Evolutionary conservation across 352 stramenopile species (phyloP), one percentile per base, ranked within the genome.

Genomic region (Phytophthora uliginosa): DNA sequence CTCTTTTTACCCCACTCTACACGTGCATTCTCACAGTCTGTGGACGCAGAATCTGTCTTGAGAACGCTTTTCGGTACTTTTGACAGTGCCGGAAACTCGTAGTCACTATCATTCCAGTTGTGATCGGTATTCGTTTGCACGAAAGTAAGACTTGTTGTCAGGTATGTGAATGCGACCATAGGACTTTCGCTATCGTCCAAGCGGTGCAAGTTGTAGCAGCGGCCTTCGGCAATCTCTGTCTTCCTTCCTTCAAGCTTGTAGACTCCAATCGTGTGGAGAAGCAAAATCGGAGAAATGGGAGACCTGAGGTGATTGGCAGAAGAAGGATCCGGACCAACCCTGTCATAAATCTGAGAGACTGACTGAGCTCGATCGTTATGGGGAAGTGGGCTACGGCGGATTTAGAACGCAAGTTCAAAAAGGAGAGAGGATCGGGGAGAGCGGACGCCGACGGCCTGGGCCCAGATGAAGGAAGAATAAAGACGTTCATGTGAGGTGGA

Each of bases 1-100:
- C 59, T 69, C 20, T 69, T 63, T 10, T 69, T 69, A 18, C 45
- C 63, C 42, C 63, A 69, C 33, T 69, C 40, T 3, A 69, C 38
- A 12, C 54, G 63, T 6, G 20, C 63, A 36, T 69, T 63, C 17
- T 63, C 40, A 26, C 63, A 63, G 4, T 53, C 54, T 6, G 63
- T 63, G 6, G 33, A 22, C 5, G 31, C 4, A 6, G 45, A 9
- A 0, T 50, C 7, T 5, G 63, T 53, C 63, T 69, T 69, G 2
- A 69, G 31, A 45, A 53, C 53, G 3, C 6, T 42, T n/a, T 69
- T 63, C 5, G 40, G 40, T 4, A 59, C 57, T 22, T 59, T 69
- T 38, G 54, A 58, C 40, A 69, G 38, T 7, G 51, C 63, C 15
- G 63, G 63, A 20, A 63, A 69, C 1, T 63, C 45, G 17, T 59